Conservation (phyloP, 2,329 filamentous ascomycete genomes). For the Pseudogymnoascus sp. region DNA sequence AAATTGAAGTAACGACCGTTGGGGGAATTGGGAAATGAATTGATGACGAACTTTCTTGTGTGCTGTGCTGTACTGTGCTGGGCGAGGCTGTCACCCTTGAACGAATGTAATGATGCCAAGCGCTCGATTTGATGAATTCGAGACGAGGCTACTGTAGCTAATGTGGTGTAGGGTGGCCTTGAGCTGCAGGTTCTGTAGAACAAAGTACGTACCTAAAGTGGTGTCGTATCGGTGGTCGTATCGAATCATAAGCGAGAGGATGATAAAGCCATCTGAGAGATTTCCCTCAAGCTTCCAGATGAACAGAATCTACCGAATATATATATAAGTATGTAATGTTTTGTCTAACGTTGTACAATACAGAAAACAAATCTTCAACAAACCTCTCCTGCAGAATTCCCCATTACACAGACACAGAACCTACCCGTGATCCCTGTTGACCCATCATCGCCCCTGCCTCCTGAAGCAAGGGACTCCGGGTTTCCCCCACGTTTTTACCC, state of each 20-base stretch:
- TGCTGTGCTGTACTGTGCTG: conserved; percentile 21
- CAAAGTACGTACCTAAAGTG: neutral
- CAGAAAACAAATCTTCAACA: neutral
- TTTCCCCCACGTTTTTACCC: neutral
- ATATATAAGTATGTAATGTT: neutral
- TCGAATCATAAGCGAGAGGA: neutral
- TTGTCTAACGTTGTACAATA: neutral
- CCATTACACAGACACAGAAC: neutral
- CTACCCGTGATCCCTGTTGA: neutral
- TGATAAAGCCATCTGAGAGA: neutral
- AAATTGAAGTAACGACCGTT: neutral
- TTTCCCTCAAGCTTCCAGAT: neutral
- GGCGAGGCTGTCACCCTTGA: neutral
- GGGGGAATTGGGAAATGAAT: neutral
- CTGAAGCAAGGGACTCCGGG: neutral
- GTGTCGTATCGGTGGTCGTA: neutral
- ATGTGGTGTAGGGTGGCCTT: neutral
- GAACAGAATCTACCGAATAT: neutral
- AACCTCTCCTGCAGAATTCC: neutral
- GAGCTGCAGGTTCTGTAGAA: neutral
- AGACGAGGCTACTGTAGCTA: neutral
- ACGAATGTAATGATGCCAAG: conserved; percentile 22
- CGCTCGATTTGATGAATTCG: neutral
- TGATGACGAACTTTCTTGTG: conserved; percentile 20
- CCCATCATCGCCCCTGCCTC: neutral